Percentiles rank a stretch among this genome's conserved stretches.
These are phyloP conservation scores for Saccharomycopsis sp. DNA, from an alignment of 805 yeast species.

Conservation along the genomic window DNA sequence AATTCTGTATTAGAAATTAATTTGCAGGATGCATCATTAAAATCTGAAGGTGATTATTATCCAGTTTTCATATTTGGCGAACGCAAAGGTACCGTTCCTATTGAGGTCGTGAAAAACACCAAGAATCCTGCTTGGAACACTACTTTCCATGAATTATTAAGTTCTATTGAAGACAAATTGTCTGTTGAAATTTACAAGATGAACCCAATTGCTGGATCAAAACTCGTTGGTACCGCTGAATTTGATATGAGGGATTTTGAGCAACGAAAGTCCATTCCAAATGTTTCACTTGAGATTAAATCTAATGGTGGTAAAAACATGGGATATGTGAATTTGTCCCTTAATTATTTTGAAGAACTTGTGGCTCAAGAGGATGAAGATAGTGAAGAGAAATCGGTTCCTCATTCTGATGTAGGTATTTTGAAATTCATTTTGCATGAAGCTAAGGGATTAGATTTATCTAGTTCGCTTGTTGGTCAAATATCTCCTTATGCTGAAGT, in stretches of 20 bases:
- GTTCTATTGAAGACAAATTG: conserved; percentile 49
- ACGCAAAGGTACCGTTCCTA: no score
- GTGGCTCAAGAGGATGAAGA: conserved; percentile 20
- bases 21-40: conserved; percentile 41
- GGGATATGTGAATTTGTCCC: conserved; percentile 46
- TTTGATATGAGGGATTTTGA: conserved; percentile 47
- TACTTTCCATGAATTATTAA: conserved; percentile 52
- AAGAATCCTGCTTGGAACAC: conserved; percentile 63
- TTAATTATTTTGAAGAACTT: conserved; percentile 28
- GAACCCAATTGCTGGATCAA: conserved; percentile 12
- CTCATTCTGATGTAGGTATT: conserved; percentile 68
- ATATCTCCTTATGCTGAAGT: conserved; percentile 63
- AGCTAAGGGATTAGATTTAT: conserved; percentile 49
- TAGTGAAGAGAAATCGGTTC: conserved; percentile 27
- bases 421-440: conserved; percentile 55
- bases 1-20: conserved; percentile 64
- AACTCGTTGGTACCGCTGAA: conserved; percentile 17
- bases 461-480: conserved; percentile 39
- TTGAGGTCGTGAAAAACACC: conserved; percentile 46
- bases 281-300: conserved; percentile 24
- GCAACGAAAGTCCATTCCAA: conserved; percentile 42
- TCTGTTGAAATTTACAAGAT: conserved; percentile 23
- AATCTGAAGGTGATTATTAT: conserved; percentile 52
- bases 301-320: conserved; percentile 24
- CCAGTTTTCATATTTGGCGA: no score